Base-by-base conservation (phyloP, 208 protist genomes). In the Balamuthia mandrillaris region DNA sequence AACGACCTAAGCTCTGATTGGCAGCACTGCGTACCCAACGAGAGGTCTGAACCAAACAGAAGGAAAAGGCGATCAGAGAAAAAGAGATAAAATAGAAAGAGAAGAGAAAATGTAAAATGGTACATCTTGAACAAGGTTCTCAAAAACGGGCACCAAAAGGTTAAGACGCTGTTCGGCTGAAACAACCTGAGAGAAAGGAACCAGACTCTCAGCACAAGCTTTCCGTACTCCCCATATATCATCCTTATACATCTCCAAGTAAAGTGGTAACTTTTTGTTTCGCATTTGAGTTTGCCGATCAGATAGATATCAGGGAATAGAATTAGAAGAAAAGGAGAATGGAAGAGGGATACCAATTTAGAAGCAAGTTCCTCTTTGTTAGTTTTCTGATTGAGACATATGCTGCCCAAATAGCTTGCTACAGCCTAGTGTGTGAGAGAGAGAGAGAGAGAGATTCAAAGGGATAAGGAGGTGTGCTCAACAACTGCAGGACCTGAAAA, bases 181-280 rank as follows among this genome's bases (percentile, higher is more conserved):
- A 42, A 97, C 63, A 12, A 88, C 91, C 39, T 91, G 78, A 31
- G 90, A 86, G 9, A 97, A 81, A 2, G 92, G 86, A 70, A 96
- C 93, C 37, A 96, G 90, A 41, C 89, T 90, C 84, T 97, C 95
- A 12, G 93, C 95, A 84, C 96, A 97, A 9, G 95, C 96, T 90
- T 97, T 96, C 6, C 97, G 95, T 37, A 98, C 96, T 21, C 96
- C 96, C 96, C 96, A 98, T 10, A 98, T 96, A 54, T 98, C 96
- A 86, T 98, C 97, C n/a, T 91, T 85, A 77, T 94, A 93, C 78
- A 97, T 96, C n/a, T 93, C 91, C 14, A 82, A 74, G 10, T 97
- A 89, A 45, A 97, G 88, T 35, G 95, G 95, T 31, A 97, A 81
- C 39, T n/a, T n/a, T n/a, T n/a, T n/a, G n/a, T n/a, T n/a, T n/a